Percentiles rank a stretch among this genome's conserved stretches.
Evolutionary conservation across 768 basidiomycete genomes (phyloP).

Genomic region (Lentinula boryana): DNA sequence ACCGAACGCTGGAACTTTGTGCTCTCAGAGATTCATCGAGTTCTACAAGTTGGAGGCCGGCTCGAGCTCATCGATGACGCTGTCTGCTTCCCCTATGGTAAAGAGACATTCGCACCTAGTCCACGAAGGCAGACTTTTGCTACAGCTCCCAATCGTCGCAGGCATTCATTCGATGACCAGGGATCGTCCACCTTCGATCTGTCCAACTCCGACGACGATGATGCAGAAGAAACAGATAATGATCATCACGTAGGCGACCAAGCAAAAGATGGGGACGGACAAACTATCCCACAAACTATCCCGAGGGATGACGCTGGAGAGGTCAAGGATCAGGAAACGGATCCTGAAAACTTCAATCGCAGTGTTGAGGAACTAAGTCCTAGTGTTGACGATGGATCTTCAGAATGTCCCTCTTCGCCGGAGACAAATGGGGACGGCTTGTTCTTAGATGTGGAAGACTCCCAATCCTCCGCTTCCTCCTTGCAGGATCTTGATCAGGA

Average conservation of each 20-base stretch:
- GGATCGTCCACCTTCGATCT: neutral
- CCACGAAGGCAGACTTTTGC: neutral
- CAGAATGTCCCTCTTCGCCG: neutral
- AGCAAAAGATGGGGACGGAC: neutral
- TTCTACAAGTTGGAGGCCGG: constrained; percentile 54
- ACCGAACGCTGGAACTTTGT: constrained; percentile 53
- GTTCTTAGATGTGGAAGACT: neutral
- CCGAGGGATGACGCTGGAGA: neutral
- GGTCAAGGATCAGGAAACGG: neutral
- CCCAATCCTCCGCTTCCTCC: neutral
- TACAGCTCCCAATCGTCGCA: neutral
- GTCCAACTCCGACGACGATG: neutral
- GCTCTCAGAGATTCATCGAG: constrained; percentile 53
- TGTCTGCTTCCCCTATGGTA: constrained; percentile 56
- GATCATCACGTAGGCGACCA: neutral
- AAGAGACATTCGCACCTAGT: constrained; percentile 10
- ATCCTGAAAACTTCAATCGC: neutral
- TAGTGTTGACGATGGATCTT: neutral
- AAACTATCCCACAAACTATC: neutral
- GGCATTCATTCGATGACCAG: neutral
- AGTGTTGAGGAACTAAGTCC: neutral
- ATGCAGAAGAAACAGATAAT: neutral
- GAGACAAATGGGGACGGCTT: neutral
- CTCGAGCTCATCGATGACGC: constrained; percentile 75
- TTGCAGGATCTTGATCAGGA: neutral